phyloP scores from a whole-genome alignment of 2,329 filamentous ascomycete genomes.

The Aspergillus sp. region DNA sequence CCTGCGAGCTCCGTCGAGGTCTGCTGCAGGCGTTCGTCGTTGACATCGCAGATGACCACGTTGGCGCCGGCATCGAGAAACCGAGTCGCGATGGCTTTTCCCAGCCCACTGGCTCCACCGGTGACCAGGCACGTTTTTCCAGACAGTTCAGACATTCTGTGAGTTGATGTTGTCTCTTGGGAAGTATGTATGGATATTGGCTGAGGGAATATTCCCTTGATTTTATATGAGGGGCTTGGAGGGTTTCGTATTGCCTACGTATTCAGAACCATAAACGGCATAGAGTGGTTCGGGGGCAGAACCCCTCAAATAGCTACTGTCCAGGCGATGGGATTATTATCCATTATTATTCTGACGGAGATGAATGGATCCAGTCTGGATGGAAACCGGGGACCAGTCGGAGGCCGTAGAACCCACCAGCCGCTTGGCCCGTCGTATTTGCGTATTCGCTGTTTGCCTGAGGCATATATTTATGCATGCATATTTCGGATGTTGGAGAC shows the following conservation, averaged over 20 bases:
- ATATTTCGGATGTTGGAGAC: neutral
- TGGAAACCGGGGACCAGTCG: neutral
- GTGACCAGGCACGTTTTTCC: slow-evolving; percentile 32
- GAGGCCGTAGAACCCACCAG: neutral
- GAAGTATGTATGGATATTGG: too few relatives aligned
- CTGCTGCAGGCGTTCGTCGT: slow-evolving; percentile 24
- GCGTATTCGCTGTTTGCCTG: neutral
- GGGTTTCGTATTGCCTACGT: too few relatives aligned
- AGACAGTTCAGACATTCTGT: slow-evolving; percentile 1
- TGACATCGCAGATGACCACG: slow-evolving; percentile 39
- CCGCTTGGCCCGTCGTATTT: neutral
- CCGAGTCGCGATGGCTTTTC: slow-evolving; percentile 34
- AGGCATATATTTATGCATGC: neutral
- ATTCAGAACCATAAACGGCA: too few relatives aligned
- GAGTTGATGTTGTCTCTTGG: neutral
- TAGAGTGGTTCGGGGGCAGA: too few relatives aligned
- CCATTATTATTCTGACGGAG: too few relatives aligned
- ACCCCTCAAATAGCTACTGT: too few relatives aligned
- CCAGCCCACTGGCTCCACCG: slow-evolving; percentile 37
- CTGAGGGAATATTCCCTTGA: too few relatives aligned
- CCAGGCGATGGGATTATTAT: too few relatives aligned
- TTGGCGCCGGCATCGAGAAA: slow-evolving; percentile 36
- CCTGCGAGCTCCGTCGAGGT: slow-evolving; percentile 21
- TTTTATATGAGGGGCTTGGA: too few relatives aligned
- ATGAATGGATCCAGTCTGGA: neutral